Evolutionary conservation across 2,329 filamentous ascomycete genomes (phyloP).

Genomic region (Botrytis deweyae): DNA sequence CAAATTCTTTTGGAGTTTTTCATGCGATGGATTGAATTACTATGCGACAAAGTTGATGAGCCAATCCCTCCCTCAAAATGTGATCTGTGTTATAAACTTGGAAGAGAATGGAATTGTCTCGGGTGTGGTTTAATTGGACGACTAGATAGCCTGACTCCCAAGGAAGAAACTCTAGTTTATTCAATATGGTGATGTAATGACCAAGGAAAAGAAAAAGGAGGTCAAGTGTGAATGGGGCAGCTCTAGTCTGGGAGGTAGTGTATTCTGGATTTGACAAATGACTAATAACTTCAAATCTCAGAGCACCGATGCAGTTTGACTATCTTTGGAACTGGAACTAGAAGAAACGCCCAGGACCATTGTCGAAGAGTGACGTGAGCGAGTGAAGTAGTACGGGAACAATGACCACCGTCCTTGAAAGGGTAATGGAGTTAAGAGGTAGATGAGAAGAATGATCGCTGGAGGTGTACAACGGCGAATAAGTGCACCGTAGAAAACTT

Average conservation of each 20-base stretch:
- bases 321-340: background rate
- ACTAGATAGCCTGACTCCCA: background rate
- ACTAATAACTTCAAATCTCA: background rate
- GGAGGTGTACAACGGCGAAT: background rate
- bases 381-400: background rate
- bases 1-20: background rate
- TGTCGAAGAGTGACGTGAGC: background rate
- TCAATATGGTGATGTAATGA: background rate
- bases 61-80: background rate
- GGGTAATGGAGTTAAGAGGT: background rate
- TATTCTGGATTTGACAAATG: background rate
- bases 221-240: background rate
- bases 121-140: background rate
- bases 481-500: background rate
- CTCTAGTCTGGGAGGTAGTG: background rate
- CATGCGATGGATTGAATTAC: background rate
- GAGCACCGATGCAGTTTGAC: background rate
- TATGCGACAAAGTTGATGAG: background rate
- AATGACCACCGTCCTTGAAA: slow-evolving; percentile 2
- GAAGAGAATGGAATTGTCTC: background rate
- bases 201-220: background rate
- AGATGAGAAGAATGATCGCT: background rate
- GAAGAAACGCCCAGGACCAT: background rate
- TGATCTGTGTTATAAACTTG: background rate
- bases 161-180: background rate